These are phyloP conservation scores for Phytophthora sansomeana DNA, from an alignment of 352 stramenopile genomes.

Conservation along the genomic window DNA sequence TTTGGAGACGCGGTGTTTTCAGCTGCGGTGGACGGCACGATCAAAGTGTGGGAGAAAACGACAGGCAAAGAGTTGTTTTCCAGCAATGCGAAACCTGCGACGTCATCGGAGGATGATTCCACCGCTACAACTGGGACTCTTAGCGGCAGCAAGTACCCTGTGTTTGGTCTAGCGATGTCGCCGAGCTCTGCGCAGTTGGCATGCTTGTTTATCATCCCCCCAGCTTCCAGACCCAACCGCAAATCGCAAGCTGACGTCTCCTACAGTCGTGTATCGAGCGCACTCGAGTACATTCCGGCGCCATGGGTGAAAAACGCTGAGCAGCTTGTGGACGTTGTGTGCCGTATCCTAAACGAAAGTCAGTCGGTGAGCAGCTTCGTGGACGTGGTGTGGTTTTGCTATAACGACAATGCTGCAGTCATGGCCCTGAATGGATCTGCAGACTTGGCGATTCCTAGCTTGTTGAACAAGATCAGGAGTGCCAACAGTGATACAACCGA, in stretches of 20 bases:
- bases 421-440: slow-evolving; percentile 59
- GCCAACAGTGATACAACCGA: slow-evolving; percentile 24
- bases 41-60: slow-evolving; percentile 70
- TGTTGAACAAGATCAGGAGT: slow-evolving; percentile 66
- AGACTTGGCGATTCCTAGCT: slow-evolving; percentile 57
- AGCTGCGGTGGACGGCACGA: slow-evolving; percentile 62
- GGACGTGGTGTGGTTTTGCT: slow-evolving; percentile 83
- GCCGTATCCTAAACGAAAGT: slow-evolving; percentile 60
- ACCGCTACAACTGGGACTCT: slow-evolving; percentile 2
- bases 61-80: slow-evolving; percentile 40
- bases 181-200: slow-evolving; percentile 75
- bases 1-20: slow-evolving; percentile 75
- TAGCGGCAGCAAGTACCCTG: slow-evolving; percentile 58
- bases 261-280: slow-evolving; percentile 78
- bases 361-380: slow-evolving; percentile 69
- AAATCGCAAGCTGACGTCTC: slow-evolving; percentile 88
- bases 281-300: slow-evolving; percentile 76
- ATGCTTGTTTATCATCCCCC: slow-evolving; percentile 75
- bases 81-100: slow-evolving; percentile 18
- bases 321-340: slow-evolving; percentile 60
- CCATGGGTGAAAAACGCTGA: slow-evolving; percentile 52
- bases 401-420: slow-evolving; percentile 71
- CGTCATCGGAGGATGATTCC: slow-evolving; percentile 9
- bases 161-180: slow-evolving; percentile 78
- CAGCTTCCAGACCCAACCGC: slow-evolving; percentile 79